These are phyloP conservation scores for Cyamopsis tetragonoloba DNA, from an alignment of 306 rosid species.

Conservation along the genomic window DNA sequence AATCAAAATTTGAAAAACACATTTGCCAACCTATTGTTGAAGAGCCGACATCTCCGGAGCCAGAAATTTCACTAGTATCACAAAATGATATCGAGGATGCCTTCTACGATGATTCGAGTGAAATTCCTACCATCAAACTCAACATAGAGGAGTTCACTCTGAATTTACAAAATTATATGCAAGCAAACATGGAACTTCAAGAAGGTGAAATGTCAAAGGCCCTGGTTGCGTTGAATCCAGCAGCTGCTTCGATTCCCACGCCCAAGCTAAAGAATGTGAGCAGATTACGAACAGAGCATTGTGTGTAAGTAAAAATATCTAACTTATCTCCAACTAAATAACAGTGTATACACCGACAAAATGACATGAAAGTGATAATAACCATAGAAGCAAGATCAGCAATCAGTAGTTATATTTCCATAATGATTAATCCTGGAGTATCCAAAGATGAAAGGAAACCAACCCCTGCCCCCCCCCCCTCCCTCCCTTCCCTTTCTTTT, in stretches of 20 bases:
- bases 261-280: constrained; percentile 88
- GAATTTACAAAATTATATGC: constrained; percentile 83
- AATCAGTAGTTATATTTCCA: constrained; percentile 4
- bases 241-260: constrained; percentile 76
- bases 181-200: constrained; percentile 83
- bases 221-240: constrained; percentile 69
- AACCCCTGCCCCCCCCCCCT: background rate
- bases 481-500: no score
- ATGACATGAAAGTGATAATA: background rate
- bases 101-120: constrained; percentile 55
- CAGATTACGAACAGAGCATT: constrained; percentile 91
- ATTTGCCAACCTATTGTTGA: constrained; percentile 84
- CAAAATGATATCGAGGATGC: constrained; percentile 71
- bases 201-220: constrained; percentile 88
- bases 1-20: constrained; percentile 31
- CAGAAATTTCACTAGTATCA: constrained; percentile 48
- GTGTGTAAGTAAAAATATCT: constrained; percentile 70
- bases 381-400: background rate
- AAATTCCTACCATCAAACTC: constrained; percentile 85
- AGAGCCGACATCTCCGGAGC: constrained; percentile 95
- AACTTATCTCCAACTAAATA: constrained; percentile 24
- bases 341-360: background rate
- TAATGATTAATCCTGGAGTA: constrained; percentile 15
- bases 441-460: background rate
- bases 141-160: constrained; percentile 74